Evolutionary conservation across 768 basidiomycete genomes (phyloP).

Genomic region (Xanthoconium purpureum): DNA sequence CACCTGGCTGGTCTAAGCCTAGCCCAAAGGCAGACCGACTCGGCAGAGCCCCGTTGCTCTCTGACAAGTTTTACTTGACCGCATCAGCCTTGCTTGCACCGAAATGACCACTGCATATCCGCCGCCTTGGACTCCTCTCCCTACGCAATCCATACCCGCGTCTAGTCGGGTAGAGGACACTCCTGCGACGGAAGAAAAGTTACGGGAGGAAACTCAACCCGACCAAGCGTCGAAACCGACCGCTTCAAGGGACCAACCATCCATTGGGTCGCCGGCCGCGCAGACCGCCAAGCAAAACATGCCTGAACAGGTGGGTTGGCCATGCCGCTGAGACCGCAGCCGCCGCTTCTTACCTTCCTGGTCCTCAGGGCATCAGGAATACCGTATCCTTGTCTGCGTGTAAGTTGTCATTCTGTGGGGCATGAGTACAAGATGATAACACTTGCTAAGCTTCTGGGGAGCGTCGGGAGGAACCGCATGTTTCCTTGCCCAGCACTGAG

Average conservation of each 20-base stretch:
- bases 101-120: conserved; percentile 10
- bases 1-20: conserved; percentile 17
- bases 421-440: conserved; percentile 4
- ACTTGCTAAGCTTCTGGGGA: conserved; percentile 4
- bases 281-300: conserved; percentile 3
- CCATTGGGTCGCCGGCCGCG: neutral
- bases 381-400: conserved; percentile 4
- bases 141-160: conserved; percentile 14
- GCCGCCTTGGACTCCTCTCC: conserved; percentile 19
- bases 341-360: conserved; percentile 3
- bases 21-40: neutral
- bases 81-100: neutral
- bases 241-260: neutral
- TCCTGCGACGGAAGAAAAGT: neutral
- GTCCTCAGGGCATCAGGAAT: neutral
- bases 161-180: conserved; percentile 7
- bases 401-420: conserved; percentile 3
- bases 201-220: neutral
- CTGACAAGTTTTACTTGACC: too few species aligned
- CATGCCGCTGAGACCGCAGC: neutral
- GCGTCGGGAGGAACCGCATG: neutral
- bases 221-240: neutral
- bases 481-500: conserved; percentile 37
- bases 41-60: neutral
- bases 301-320: neutral